These are phyloP conservation scores for Pythium inflatum DNA, from an alignment of 352 stramenopile genomes.

Conservation along the genomic window DNA sequence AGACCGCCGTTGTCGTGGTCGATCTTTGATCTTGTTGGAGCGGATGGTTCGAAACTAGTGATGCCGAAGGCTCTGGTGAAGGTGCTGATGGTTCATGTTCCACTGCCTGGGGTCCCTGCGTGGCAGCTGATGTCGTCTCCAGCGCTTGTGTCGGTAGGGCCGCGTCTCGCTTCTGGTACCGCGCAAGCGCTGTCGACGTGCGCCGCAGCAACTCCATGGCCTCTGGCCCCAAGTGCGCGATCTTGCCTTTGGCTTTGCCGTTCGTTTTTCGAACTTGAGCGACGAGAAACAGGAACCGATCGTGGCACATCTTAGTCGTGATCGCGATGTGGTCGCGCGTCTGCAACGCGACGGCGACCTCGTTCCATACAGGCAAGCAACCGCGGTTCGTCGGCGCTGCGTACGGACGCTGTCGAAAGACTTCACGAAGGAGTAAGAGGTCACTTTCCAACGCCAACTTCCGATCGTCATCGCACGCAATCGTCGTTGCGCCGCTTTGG, in stretches of 20 bases:
- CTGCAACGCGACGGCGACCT: background rate
- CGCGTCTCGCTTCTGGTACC: background rate
- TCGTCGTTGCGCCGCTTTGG: too few species aligned
- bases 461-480: too few species aligned
- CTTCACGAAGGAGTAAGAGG: background rate
- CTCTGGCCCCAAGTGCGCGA: background rate
- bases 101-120: background rate
- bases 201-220: conserved; percentile 4
- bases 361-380: background rate
- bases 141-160: background rate
- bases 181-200: background rate
- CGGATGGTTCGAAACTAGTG: too few species aligned
- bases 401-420: background rate
- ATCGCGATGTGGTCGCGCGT: background rate
- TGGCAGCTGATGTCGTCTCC: background rate
- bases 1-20: background rate
- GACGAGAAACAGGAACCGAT: background rate
- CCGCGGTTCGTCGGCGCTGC: background rate
- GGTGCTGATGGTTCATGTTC: background rate
- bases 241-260: background rate
- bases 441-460: too few species aligned
- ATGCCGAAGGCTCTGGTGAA: too few species aligned
- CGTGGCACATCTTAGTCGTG: conserved; percentile 9
- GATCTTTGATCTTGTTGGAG: too few species aligned
- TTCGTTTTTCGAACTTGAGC: background rate